Conservation (phyloP, 2,329 filamentous ascomycete genomes). For the Colletotrichum spinosum region DNA sequence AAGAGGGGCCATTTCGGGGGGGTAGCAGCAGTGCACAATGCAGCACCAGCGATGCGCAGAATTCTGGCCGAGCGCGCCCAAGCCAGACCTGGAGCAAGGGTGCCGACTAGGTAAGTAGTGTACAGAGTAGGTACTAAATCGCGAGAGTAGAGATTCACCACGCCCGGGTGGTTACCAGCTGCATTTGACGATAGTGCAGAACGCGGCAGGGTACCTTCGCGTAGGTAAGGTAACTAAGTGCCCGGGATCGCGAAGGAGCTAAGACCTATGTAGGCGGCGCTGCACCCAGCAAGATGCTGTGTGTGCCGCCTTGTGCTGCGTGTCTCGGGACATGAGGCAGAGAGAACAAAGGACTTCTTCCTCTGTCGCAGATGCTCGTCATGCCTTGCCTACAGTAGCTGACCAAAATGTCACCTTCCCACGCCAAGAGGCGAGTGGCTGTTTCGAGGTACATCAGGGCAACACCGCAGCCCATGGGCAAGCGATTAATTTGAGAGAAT, state of each 20-base stretch:
- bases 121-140: no score
- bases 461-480: no score
- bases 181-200: no score
- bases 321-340: constrained; percentile 28
- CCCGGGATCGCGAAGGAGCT: neutral
- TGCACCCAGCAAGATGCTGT: constrained; percentile 33
- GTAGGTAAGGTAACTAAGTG: neutral
- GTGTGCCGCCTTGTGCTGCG: constrained; percentile 4
- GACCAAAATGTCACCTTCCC: no score
- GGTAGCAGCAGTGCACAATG: constrained; percentile 6
- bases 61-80: constrained; percentile 1
- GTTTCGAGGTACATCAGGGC: no score
- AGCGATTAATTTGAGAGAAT: no score
- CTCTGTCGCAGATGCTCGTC: constrained; percentile 32
- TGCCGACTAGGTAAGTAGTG: no score
- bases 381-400: neutral
- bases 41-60: constrained; percentile 35
- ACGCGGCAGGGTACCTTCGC: no score
- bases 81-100: no score
- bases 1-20: constrained; percentile 32
- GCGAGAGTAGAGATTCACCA: no score
- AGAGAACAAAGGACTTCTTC: constrained; percentile 21
- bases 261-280: neutral
- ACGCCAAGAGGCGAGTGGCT: no score
- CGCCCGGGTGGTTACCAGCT: no score